These are phyloP conservation scores for Leccinellum luteum DNA, from an alignment of 768 basidiomycete species.

Conservation along the genomic window DNA sequence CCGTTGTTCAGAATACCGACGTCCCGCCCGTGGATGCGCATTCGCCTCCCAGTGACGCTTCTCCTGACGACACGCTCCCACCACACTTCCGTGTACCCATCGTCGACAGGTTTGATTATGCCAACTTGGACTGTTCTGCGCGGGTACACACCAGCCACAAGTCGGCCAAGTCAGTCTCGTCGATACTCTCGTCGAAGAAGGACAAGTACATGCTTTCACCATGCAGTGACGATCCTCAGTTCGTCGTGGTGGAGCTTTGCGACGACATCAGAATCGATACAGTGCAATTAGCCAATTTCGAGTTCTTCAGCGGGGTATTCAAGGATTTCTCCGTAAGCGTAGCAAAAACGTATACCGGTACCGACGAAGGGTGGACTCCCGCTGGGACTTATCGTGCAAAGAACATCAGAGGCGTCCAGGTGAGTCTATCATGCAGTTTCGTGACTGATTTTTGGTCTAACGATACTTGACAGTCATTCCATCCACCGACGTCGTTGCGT, in stretches of 20 bases:
- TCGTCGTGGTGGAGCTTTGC: constrained; percentile 93
- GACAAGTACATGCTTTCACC: constrained; percentile 98
- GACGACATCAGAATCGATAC: constrained; percentile 97
- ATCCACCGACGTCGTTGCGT: constrained; percentile 64
- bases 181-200: constrained; percentile 84
- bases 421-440: constrained; percentile 33
- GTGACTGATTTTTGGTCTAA: not conserved
- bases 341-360: constrained; percentile 73
- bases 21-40: constrained; percentile 4
- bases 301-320: constrained; percentile 97
- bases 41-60: constrained; percentile 14
- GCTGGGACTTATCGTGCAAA: constrained; percentile 83
- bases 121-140: constrained; percentile 88
- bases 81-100: constrained; percentile 73
- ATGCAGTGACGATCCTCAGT: constrained; percentile 62
- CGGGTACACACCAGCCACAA: constrained; percentile 84
- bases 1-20: constrained; percentile 5
- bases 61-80: constrained; percentile 33
- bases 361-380: constrained; percentile 60
- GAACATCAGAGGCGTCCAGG: constrained; percentile 90
- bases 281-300: constrained; percentile 93
- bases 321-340: constrained; percentile 87
- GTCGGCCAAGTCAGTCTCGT: constrained; percentile 75
- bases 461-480: constrained; percentile 59
- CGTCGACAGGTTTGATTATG: constrained; percentile 92